Conservation (phyloP, 2,329 filamentous ascomycete genomes). For the Lithohypha guttulata region DNA sequence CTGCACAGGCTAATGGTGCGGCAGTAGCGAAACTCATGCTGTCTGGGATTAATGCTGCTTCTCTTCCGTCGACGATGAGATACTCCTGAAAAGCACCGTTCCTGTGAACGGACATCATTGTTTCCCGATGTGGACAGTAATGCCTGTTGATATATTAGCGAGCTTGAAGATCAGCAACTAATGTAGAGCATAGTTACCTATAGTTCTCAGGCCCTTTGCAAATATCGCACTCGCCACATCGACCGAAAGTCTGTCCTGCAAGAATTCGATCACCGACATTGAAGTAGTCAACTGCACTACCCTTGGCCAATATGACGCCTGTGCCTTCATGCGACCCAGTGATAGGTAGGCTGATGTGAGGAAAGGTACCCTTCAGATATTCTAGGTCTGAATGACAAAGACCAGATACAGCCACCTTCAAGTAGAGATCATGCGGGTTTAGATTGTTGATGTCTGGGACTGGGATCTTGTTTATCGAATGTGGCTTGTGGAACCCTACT, state of each 20-base stretch:
- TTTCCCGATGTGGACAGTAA: conserved; percentile 7
- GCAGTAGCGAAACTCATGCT: conserved; percentile 38
- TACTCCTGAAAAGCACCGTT: conserved; percentile 48
- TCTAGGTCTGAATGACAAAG: conserved; percentile 51
- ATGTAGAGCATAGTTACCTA: too few species aligned
- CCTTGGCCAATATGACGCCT: conserved; percentile 43
- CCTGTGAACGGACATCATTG: conserved; percentile 11
- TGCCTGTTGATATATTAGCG: too few species aligned
- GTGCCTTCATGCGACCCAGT: conserved; percentile 49
- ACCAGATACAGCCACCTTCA: conserved; percentile 50
- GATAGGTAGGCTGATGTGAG: conserved; percentile 35
- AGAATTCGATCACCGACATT: conserved; percentile 43
- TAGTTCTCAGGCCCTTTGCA: conserved; percentile 27
- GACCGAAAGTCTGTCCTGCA: conserved; percentile 42
- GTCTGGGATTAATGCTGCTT: conserved; percentile 36
- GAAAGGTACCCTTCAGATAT: conserved; percentile 37
- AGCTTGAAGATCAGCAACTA: too few species aligned
- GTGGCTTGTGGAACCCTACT: conserved; percentile 39
- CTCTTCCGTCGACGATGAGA: conserved; percentile 37
- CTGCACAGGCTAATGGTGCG: conserved; percentile 46
- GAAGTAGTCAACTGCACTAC: conserved; percentile 32
- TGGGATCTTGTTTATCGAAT: conserved; percentile 41
- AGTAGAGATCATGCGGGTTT: conserved; percentile 44
- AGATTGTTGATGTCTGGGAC: conserved; percentile 35
- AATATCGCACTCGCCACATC: conserved; percentile 43